These are phyloP conservation scores for Alternaria gansuensis DNA, from an alignment of 2,329 filamentous ascomycete genomes.

Conservation along the genomic window DNA sequence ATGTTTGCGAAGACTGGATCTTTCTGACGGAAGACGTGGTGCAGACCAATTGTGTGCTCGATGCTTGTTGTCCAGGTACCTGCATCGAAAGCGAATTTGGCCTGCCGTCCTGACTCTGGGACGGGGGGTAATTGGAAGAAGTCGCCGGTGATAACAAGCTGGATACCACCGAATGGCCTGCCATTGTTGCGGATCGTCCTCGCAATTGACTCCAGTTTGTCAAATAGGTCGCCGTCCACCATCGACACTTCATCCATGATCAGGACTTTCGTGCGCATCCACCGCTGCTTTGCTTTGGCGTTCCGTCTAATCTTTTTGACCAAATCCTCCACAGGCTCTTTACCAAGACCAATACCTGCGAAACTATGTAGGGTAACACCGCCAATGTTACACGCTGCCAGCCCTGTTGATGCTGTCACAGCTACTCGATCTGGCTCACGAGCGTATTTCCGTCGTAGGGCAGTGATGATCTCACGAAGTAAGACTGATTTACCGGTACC, in stretches of 20 bases:
- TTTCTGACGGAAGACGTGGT: slow-evolving; percentile 94
- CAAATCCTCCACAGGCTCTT: slow-evolving; percentile 80
- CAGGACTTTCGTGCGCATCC: slow-evolving; percentile 86
- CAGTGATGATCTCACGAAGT: slow-evolving; percentile 87
- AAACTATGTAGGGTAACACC: slow-evolving; percentile 97
- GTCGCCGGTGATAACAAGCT: slow-evolving; percentile 93
- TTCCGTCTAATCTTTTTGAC: slow-evolving; percentile 93
- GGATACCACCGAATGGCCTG: slow-evolving; percentile 92
- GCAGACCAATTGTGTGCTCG: slow-evolving; percentile 93
- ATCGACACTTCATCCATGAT: slow-evolving; percentile 97
- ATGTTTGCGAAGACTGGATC: slow-evolving; percentile 90
- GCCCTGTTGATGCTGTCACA: slow-evolving; percentile 92
- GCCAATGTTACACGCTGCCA: slow-evolving; percentile 96
- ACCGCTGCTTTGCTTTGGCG: slow-evolving; percentile 84
- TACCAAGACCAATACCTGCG: slow-evolving; percentile 91
- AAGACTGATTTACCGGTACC: slow-evolving; percentile 95
- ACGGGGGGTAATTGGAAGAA: slow-evolving; percentile 98
- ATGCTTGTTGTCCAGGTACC: slow-evolving; percentile 91
- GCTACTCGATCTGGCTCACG: slow-evolving; percentile 85
- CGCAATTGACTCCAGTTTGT: slow-evolving; percentile 91
- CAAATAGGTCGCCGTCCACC: slow-evolving; percentile 96
- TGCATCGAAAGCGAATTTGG: slow-evolving; percentile 93
- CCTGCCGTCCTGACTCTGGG: slow-evolving; percentile 75
- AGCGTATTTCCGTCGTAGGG: slow-evolving; percentile 77
- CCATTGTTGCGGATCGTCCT: slow-evolving; percentile 88